Evolutionary conservation across 768 basidiomycete species (phyloP).

Genomic region (Macrolepiota albuminosa): DNA sequence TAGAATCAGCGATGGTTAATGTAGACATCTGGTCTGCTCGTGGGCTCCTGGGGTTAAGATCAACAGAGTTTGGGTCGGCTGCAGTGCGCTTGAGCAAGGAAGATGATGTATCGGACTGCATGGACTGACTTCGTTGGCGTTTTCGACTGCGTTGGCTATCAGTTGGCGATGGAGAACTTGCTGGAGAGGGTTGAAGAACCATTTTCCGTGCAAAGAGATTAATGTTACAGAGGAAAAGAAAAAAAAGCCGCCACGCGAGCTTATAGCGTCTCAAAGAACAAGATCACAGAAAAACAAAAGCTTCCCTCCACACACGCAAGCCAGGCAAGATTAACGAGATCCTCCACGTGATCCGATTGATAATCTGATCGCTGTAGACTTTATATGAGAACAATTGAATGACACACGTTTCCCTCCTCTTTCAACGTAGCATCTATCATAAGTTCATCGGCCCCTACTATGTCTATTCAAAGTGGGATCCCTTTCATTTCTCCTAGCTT

Average conservation of each 20-base stretch:
- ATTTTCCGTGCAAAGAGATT: constrained; percentile 25
- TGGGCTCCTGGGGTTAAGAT: constrained; percentile 33
- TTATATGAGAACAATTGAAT: too few species aligned
- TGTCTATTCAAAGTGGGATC: constrained; percentile 35
- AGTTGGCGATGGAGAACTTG: constrained; percentile 40
- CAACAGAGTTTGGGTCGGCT: constrained; percentile 56
- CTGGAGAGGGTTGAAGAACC: constrained; percentile 42
- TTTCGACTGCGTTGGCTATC: constrained; percentile 46
- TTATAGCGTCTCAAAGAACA: constrained; percentile 6
- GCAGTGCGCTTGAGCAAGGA: constrained; percentile 78
- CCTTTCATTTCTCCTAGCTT: not conserved
- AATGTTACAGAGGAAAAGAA: constrained; percentile 6
- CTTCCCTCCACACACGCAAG: constrained; percentile 7
- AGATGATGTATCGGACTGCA: constrained; percentile 66
- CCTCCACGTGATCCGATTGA: constrained; percentile 4
- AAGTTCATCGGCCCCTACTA: constrained; percentile 18
- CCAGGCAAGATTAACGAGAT: constrained; percentile 1
- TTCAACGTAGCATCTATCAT: not conserved
- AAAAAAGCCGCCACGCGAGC: constrained; percentile 11
- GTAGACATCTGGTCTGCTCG: constrained; percentile 38
- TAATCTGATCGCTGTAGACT: not conserved
- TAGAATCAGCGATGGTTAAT: constrained; percentile 37
- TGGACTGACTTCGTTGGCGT: constrained; percentile 71
- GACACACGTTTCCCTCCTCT: not conserved
- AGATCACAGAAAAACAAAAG: constrained; percentile 13